These are phyloP conservation scores for Bruguiera parviflora DNA, from an alignment of 345 rosid genomes.

Conservation along the genomic window DNA sequence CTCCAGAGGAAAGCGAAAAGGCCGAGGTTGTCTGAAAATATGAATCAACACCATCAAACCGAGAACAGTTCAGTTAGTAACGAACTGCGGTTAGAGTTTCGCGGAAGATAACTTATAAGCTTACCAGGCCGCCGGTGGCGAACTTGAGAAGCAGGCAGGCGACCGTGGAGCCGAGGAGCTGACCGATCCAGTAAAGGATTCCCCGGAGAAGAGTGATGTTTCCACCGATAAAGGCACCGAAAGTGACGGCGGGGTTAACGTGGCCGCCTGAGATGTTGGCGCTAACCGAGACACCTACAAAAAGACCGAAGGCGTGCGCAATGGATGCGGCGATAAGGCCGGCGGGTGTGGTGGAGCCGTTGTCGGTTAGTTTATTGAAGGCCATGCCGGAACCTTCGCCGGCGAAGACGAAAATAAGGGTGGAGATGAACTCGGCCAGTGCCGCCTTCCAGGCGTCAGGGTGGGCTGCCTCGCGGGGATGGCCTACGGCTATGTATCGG, in stretches of 20 bases:
- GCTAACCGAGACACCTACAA: background rate
- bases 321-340: background rate
- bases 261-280: constrained; percentile 15
- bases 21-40: constrained; percentile 3
- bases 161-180: constrained; percentile 6
- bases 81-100: too few relatives aligned
- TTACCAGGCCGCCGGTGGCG: constrained; percentile 5
- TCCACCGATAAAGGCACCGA: constrained; percentile 10
- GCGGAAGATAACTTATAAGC: too few relatives aligned
- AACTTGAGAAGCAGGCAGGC: constrained; percentile 6
- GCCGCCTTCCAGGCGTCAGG: background rate
- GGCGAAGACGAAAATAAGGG: constrained; percentile 1
- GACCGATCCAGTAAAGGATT: constrained; percentile 8
- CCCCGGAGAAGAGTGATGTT: constrained; percentile 1
- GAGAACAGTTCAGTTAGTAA: too few relatives aligned
- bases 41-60: too few relatives aligned
- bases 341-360: background rate
- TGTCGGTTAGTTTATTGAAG: constrained; percentile 7
- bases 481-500: background rate
- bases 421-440: constrained; percentile 3
- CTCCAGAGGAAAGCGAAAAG: constrained; percentile 1
- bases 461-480: background rate
- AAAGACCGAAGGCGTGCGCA: constrained; percentile 5
- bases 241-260: constrained; percentile 10
- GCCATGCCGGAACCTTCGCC: constrained; percentile 12